phyloP scores from a whole-genome alignment of 2,329 filamentous ascomycete species.

The Tolypocladium capitatum region DNA sequence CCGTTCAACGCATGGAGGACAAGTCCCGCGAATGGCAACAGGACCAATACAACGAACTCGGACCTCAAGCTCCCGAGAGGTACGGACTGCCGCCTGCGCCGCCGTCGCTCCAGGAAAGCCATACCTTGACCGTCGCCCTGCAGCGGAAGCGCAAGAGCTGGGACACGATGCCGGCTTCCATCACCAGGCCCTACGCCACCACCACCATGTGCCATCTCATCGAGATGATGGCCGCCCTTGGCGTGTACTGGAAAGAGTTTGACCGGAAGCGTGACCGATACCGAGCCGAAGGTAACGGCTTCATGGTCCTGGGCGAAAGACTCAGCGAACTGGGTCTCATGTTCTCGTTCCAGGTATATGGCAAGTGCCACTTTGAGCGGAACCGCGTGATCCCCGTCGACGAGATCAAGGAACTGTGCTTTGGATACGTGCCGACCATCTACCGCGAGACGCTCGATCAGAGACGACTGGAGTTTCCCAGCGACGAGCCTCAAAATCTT shows the following conservation, averaged over 20 bases:
- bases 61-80: slow-evolving; percentile 8
- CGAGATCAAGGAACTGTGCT: slow-evolving; percentile 40
- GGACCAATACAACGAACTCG: slow-evolving; percentile 13
- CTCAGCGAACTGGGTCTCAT: slow-evolving; percentile 37
- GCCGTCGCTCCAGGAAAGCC: slow-evolving; percentile 14
- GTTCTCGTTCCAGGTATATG: slow-evolving; percentile 39
- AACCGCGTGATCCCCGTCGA: slow-evolving; percentile 40
- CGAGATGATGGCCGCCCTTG: slow-evolving; percentile 39
- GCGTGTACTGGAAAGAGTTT: slow-evolving; percentile 47
- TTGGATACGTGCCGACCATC: slow-evolving; percentile 42
- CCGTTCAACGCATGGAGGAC: slow-evolving; percentile 35
- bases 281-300: slow-evolving; percentile 42
- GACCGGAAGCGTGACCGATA: slow-evolving; percentile 36
- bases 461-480: slow-evolving; percentile 23
- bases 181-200: slow-evolving; percentile 37
- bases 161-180: slow-evolving; percentile 36
- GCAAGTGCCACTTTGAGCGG: slow-evolving; percentile 31
- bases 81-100: slow-evolving; percentile 11
- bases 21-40: slow-evolving; percentile 34
- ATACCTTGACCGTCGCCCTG: slow-evolving; percentile 31
- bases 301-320: slow-evolving; percentile 32
- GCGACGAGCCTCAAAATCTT: slow-evolving; percentile 28
- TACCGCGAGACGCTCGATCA: slow-evolving; percentile 27
- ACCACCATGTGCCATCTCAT: slow-evolving; percentile 42
- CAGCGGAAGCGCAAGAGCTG: slow-evolving; percentile 34